Evolutionary conservation across 768 basidiomycete genomes (phyloP), one percentile per base, ranked within the genome.

Genomic region (Pilatotrama ljubarskyi): DNA sequence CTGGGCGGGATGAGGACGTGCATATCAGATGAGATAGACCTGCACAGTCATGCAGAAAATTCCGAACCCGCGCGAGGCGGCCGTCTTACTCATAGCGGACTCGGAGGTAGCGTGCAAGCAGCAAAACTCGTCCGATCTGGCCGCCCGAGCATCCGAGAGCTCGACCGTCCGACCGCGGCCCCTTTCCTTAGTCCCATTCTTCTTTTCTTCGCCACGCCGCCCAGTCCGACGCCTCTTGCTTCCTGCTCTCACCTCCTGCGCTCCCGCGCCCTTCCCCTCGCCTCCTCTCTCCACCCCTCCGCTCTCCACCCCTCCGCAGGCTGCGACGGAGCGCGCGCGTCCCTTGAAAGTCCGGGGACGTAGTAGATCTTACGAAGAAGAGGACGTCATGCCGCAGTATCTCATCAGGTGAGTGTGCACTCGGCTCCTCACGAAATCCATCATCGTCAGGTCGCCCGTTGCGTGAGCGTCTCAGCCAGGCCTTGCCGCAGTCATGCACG

Each of bases 391-490:
- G 58, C 36, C 53, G 29, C 58, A 46, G 25, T 50, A 59, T 40
- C 20, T 54, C 43, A 55, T 58, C 46, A 58, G 58, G 62, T 63
- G 47, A 51, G 62, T 63, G 18, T 32, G 46, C 55, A 36, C 58
- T 59, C 51, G 58, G 51, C 51, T 44, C 10, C 29, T 32, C 35
- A 26, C 18, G 20, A 10, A 18, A 13, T n/a, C 36, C 22, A 17
- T 35, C 3, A 37, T 24, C 32, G 5, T 13, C 48, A 7, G 17
- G 26, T 25, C 24, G 24, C 22, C 20, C 15, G 36, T 37, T n/a
- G 43, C 20, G 43, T 18, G 43, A 14, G n/a, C 43, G 43, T 14
- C 18, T 10, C n/a, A 4, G 43, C 13, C 13, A 18, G 18, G 43
- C 43, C 17, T 7, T 13, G 46, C 46, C 24, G 22, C 46, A 13